These are phyloP conservation scores for Aegilops longissima DNA, from an alignment of 176 grass and related monocot genomes.

Conservation along the genomic window DNA sequence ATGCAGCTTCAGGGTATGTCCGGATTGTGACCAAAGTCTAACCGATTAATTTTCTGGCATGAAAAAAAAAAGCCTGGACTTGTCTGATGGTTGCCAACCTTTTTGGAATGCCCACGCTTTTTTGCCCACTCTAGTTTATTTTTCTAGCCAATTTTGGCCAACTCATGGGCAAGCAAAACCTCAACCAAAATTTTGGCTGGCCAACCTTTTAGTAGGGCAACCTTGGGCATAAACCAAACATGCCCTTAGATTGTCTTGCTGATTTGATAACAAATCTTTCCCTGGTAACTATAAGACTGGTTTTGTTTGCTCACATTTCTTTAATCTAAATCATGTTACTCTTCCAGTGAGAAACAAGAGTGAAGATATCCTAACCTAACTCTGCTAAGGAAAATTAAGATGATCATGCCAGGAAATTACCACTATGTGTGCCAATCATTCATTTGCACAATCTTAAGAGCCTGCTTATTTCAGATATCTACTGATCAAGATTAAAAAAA, in stretches of 20 bases:
- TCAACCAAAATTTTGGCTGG: not conserved
- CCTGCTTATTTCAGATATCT: conserved; percentile 16
- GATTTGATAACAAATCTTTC: conserved; percentile 10
- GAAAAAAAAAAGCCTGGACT: no score
- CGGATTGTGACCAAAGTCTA: no score
- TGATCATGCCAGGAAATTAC: not conserved
- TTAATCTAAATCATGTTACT: not conserved
- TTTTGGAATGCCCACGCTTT: no score
- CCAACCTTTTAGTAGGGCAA: not conserved
- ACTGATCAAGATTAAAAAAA: conserved; percentile 5
- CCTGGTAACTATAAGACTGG: conserved; percentile 6
- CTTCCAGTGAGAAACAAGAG: conserved; percentile 1
- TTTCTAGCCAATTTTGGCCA: no score
- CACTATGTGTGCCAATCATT: not conserved
- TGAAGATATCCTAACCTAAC: not conserved
- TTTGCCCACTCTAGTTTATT: no score
- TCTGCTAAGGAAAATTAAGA: conserved; percentile 6
- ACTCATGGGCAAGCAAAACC: not conserved
- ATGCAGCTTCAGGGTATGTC: not conserved
- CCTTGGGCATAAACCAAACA: not conserved
- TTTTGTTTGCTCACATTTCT: not conserved
- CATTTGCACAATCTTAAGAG: not conserved
- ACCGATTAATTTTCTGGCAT: no score
- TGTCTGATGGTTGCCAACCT: no score
- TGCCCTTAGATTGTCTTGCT: not conserved